Base-by-base conservation (phyloP, 2,329 filamentous ascomycete species). In the Monilinia fructigena region DNA sequence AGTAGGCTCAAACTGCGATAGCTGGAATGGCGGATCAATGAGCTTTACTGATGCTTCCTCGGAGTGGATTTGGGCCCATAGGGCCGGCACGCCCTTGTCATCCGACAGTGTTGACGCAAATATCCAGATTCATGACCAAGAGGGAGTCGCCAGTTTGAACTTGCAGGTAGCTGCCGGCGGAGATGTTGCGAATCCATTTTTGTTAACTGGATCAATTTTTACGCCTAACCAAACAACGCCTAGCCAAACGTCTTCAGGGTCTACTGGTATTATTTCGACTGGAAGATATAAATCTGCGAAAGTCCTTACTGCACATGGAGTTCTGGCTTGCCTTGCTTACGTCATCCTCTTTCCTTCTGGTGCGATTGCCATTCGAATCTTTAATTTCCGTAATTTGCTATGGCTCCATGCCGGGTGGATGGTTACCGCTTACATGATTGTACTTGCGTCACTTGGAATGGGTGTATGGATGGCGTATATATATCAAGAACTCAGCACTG, bases 271-370 rank as follows among this genome's bases (percentile, higher is more conserved):
- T 47, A 26, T 14, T 53, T 16, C 18, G 42, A 50, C 35, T 12
- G 28, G 23, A 1, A 23, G 59, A 38, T 40, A 55, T 20, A 47
- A 68, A 20, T 69, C 42, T 35, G 10, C 42, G 1, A 65, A 10
- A 12, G 60, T 74, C 5, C 31, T 60, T 3, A 71, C 68, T 55
- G 78, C 81, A 1, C 86, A 89, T 70, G 86, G 84, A 56, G 78
- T 86, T 70, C 76, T 89, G 70, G 85, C 86, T 82, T 79, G 81
- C 31, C 73, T 88, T 60, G 82, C 84, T 28, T 86, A 87, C 72
- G 80, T 84, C 6, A 70, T 84, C 16, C 76, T 87, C 53, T 89
- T 86, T 68, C 87, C 87, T 2, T 70, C 87, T 2, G 87, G 86
- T 6, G 81, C 86, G n/a, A 78, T 85, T 3, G 73, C 86, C 40